Evolutionary conservation across 495 filamentous ascomycete genomes (phyloP).

Genomic region (Hyaloscypha variabilis): DNA sequence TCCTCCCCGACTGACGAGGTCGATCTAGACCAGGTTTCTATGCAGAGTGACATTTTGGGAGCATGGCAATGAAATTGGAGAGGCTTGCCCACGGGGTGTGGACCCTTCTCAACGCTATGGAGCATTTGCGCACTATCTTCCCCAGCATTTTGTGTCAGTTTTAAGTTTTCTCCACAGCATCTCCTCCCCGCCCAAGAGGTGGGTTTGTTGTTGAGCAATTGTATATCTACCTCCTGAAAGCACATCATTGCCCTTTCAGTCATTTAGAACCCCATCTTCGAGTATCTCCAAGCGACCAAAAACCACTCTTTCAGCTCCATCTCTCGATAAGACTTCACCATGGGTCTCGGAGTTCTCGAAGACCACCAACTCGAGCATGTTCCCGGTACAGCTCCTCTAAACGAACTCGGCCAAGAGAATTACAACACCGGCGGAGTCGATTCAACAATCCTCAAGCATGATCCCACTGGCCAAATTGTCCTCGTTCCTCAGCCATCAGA

Average conservation of each 20-base stretch:
- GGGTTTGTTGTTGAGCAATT: no score
- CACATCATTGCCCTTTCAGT: no score
- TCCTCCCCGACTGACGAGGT: no score
- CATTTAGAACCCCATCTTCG: no score
- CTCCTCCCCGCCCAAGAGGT: no score
- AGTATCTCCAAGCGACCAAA: not conserved
- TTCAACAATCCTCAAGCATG: slow-evolving; percentile 43
- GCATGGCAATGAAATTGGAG: no score
- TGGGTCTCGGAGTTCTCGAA: slow-evolving; percentile 68
- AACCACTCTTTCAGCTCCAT: not conserved
- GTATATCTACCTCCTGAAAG: no score
- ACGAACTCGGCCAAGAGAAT: slow-evolving; percentile 25
- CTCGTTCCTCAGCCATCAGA: slow-evolving; percentile 50
- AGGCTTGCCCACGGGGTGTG: no score
- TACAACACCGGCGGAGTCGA: slow-evolving; percentile 36
- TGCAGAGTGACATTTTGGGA: not conserved
- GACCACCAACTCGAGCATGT: slow-evolving; percentile 57
- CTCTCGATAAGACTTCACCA: slow-evolving; percentile 31
- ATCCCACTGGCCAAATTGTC: slow-evolving; percentile 44
- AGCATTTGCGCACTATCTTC: not conserved
- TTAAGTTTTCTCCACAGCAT: no score
- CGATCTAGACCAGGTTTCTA: not conserved
- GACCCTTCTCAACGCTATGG: no score
- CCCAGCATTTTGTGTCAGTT: not conserved
- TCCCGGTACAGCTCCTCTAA: slow-evolving; percentile 53